Evolutionary conservation across 768 basidiomycete species (phyloP), one percentile per base, ranked within the genome.

Genomic region (Fibroporia radiculosa): DNA sequence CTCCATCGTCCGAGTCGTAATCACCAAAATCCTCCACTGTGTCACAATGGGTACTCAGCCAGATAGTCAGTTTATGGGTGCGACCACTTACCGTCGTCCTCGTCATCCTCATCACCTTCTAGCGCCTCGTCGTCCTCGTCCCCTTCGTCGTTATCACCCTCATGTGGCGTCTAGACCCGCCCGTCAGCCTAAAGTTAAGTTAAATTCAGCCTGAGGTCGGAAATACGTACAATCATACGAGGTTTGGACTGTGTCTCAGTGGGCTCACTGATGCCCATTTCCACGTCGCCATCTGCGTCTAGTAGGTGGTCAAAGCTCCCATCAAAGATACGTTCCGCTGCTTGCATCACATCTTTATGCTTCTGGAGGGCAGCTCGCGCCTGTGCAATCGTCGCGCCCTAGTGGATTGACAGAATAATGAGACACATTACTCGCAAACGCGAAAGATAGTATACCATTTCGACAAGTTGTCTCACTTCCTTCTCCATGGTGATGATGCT

Each of bases 301-400:
- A 68, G 64, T n/a, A 89, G 67, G 57, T 84, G 66, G 55, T 88
- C 84, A 56, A 88, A 92, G 51, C 83, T 79, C 11, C 93, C 93
- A 50, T 86, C 82, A 49, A 90, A 86, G 48, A 90, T 79, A 36
- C 74, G 73, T 61, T 91, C 91, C 2, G 92, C 91, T 12, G 93
- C 93, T 58, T 87, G 74, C 86, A 90, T 89, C 27, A 93, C 90
- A 71, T 97, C 92, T 50, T 80, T 86, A 60, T 85, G 76, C 56
- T 81, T 79, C 50, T 72, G 75, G 58, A 96, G 65, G 14, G 93
- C 93, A 24, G 84, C 87, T 54, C 77, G 77, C 31, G 93, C 93
- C 66, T 93, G 87, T 11, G 80, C 77, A 10, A 66, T 60, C 0
- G 84, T 87, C 24, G 90, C 90, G 53, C 93, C 93, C 93, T 93